phyloP scores from a whole-genome alignment of 345 rosid genomes.

The Psidium guajava region DNA sequence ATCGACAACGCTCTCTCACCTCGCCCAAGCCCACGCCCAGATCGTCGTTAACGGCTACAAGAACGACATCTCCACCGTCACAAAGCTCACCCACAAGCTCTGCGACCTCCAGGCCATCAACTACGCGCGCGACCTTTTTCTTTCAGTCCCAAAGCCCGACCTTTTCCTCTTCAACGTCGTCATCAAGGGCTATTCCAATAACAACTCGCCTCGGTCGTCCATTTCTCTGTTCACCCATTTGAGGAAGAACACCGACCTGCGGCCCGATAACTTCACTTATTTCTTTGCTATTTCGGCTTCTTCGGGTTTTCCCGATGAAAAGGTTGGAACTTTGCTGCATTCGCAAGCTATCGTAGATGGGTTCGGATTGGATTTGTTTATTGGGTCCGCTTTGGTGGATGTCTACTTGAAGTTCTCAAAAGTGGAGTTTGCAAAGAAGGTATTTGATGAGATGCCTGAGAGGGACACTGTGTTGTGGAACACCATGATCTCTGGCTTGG shows the following conservation, averaged over 20 bases:
- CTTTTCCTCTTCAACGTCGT: conserved; percentile 65
- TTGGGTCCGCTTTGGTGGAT: conserved; percentile 54
- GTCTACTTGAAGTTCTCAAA: conserved; percentile 36
- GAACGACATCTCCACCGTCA: conserved; percentile 41
- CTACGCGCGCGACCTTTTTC: conserved; percentile 44
- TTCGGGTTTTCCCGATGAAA: conserved; percentile 19
- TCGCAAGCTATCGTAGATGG: conserved; percentile 47
- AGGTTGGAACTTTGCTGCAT: conserved; percentile 36
- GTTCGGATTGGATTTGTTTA: conserved; percentile 35
- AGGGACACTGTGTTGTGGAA: conserved; percentile 63
- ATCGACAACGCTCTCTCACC: conserved; percentile 37
- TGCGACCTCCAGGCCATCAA: conserved; percentile 38
- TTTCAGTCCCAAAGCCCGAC: conserved; percentile 49
- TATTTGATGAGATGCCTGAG: conserved; percentile 53
- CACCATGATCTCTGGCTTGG: conserved; percentile 52
- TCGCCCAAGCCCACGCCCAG: conserved; percentile 57
- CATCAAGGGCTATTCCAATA: conserved; percentile 42
- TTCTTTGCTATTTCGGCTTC: conserved; percentile 44
- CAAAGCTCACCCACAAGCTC: conserved; percentile 64
- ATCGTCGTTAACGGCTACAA: conserved; percentile 35
- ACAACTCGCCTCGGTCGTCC: conserved; percentile 26
- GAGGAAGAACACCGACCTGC: conserved; percentile 23
- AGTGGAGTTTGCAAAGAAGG: conserved; percentile 24
- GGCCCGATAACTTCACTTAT: conserved; percentile 56
- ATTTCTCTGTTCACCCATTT: conserved; percentile 35